phyloP scores from a whole-genome alignment of 2,329 filamentous ascomycete species.

The Aspergillus japonicus region DNA sequence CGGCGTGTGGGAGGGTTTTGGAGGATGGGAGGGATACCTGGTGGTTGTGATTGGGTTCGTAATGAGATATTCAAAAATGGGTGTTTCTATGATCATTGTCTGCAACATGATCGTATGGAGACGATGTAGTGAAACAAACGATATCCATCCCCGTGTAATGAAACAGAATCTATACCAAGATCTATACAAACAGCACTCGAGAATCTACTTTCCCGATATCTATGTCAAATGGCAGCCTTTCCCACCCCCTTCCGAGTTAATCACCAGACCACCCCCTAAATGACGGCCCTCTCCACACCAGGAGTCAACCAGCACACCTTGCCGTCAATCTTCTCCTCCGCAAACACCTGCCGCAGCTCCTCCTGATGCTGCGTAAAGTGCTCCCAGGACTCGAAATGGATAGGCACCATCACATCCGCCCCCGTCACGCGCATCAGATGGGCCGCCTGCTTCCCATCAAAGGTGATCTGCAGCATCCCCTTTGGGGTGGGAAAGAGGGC shows the following conservation, averaged over 20 bases:
- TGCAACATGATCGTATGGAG: too few species aligned
- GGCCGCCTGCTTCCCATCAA: conserved; percentile 46
- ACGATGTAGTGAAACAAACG: too few species aligned
- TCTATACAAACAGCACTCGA: too few species aligned
- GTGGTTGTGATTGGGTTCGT: conserved; percentile 1
- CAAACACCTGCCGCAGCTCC: conserved; percentile 32
- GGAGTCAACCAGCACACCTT: too few species aligned
- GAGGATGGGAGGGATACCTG: background rate
- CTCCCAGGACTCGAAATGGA: conserved; percentile 49
- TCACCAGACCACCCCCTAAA: too few species aligned
- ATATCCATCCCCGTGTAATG: too few species aligned
- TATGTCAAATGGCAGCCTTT: too few species aligned
- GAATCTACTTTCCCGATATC: too few species aligned
- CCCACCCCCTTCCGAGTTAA: too few species aligned
- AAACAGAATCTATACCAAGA: too few species aligned
- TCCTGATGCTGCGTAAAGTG: conserved; percentile 42
- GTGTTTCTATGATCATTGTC: too few species aligned
- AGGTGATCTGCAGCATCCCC: conserved; percentile 41
- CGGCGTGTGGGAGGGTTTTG: background rate
- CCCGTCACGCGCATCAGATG: conserved; percentile 40
- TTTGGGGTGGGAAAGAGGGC: conserved; percentile 20
- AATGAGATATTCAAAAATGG: background rate
- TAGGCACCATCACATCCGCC: conserved; percentile 45
- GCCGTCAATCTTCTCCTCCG: conserved; percentile 19
- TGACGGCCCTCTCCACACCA: too few species aligned